These are phyloP conservation scores for Fagus crenata DNA, from an alignment of 306 rosid genomes.

Conservation along the genomic window DNA sequence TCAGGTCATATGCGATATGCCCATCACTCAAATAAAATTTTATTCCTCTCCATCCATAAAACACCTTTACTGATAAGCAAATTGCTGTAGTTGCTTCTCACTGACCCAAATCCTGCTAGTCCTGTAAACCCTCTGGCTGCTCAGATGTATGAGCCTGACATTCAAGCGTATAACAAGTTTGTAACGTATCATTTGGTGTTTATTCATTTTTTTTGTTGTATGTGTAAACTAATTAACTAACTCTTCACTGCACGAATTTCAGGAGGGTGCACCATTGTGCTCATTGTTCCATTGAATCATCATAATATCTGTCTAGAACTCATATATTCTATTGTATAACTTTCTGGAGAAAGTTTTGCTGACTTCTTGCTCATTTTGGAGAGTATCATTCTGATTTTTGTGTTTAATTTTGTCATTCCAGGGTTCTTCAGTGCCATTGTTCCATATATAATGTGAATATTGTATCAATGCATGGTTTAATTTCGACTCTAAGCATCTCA, in stretches of 20 bases:
- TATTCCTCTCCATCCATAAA: no score
- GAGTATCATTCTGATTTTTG: no score
- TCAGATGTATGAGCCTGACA: conserved; percentile 33
- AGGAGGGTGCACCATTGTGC: conserved; percentile 41
- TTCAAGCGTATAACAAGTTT: conserved; percentile 36
- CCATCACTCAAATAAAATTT: not conserved
- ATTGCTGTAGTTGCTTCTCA: conserved; percentile 35
- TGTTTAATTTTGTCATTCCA: no score
- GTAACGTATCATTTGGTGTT: not conserved
- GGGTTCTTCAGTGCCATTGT: no score
- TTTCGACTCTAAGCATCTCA: no score
- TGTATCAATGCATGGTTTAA: no score
- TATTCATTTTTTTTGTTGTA: not conserved
- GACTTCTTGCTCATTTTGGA: no score
- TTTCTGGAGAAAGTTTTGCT: conserved; percentile 5
- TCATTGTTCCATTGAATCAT: conserved; percentile 32
- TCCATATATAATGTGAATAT: no score
- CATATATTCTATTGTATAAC: not conserved
- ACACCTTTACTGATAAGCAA: not conserved
- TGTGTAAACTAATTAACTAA: not conserved
- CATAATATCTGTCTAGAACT: conserved; percentile 11
- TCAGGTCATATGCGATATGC: conserved; percentile 29
- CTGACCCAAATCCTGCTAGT: conserved; percentile 38
- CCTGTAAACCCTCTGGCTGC: conserved; percentile 39
- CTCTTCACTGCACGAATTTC: conserved; percentile 1